A percentile compares a stretch with the other conserved stretches of the same genome.
These are phyloP conservation scores for Saccharomycopsis sp. DNA, from an alignment of 805 yeast genomes.

Conservation along the genomic window DNA sequence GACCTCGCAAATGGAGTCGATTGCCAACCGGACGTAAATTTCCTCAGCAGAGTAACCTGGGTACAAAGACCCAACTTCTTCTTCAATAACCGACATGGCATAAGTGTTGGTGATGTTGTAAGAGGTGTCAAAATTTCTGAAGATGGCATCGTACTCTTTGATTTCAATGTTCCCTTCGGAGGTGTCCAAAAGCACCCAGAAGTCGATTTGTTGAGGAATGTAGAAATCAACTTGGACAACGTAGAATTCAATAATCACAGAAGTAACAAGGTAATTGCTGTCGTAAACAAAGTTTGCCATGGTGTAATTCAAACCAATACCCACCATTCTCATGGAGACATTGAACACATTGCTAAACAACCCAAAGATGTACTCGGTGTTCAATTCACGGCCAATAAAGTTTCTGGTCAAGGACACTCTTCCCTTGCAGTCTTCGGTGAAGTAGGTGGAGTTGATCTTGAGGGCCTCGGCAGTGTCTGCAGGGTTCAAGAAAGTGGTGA, in stretches of 20 bases:
- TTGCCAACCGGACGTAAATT: slow-evolving; percentile 12
- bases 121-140: slow-evolving; percentile 22
- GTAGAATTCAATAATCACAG: slow-evolving; percentile 19
- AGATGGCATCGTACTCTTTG: slow-evolving; percentile 22
- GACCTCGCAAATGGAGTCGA: slow-evolving; percentile 22
- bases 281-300: slow-evolving; percentile 18
- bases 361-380: slow-evolving; percentile 25
- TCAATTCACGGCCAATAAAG: slow-evolving; percentile 23
- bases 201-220: slow-evolving; percentile 22
- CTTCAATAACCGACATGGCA: slow-evolving; percentile 11
- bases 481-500: slow-evolving; percentile 26
- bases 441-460: slow-evolving; percentile 23
- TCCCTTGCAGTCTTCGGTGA: slow-evolving; percentile 22
- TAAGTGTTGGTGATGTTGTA: slow-evolving; percentile 15
- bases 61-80: background rate
- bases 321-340: slow-evolving; percentile 19
- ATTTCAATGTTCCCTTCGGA: slow-evolving; percentile 17
- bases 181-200: slow-evolving; percentile 15
- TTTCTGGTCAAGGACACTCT: slow-evolving; percentile 23
- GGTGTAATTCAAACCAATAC: slow-evolving; percentile 19
- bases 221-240: slow-evolving; percentile 16
- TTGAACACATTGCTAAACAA: slow-evolving; percentile 19
- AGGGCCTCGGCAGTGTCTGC: slow-evolving; percentile 19
- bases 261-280: slow-evolving; percentile 18
- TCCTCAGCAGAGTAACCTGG: slow-evolving; percentile 6